phyloP scores from a whole-genome alignment of 768 basidiomycete species.

The Rhizopogon salebrosus region DNA sequence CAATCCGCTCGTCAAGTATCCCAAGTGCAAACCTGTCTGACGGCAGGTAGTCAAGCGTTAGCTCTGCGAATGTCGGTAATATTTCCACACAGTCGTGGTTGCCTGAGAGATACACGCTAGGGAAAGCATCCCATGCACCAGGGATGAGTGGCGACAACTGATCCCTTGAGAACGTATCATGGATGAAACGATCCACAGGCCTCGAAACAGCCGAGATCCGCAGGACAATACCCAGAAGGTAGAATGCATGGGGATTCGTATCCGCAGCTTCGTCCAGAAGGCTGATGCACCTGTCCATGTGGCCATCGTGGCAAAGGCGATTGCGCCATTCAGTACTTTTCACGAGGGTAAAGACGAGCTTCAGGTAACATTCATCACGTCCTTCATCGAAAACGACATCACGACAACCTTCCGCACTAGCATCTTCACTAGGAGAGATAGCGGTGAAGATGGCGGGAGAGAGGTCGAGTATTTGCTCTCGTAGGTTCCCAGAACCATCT shows the following conservation, averaged over 20 bases:
- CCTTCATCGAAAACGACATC: neutral
- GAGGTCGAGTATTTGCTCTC: neutral
- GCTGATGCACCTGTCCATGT: neutral
- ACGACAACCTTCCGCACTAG: neutral
- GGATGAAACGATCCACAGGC: neutral
- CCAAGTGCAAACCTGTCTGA: neutral
- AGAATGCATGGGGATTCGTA: neutral
- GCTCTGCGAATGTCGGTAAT: neutral
- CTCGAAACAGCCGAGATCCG: neutral
- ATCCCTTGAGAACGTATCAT: neutral
- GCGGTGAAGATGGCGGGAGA: conserved; percentile 1
- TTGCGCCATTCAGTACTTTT: neutral
- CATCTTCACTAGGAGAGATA: neutral
- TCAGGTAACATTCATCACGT: neutral
- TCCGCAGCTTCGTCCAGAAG: neutral
- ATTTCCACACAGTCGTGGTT: conserved; percentile 1
- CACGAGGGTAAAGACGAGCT: neutral
- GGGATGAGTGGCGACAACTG: neutral
- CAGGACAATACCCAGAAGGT: neutral
- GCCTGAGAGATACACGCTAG: conserved; percentile 1
- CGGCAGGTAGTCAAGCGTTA: neutral
- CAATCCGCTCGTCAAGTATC: neutral
- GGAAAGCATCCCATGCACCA: conserved; percentile 1
- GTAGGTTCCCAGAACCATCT: neutral
- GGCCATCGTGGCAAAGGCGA: neutral